Conservation (phyloP, 179 eudicot species). For the Silene coronaria region DNA sequence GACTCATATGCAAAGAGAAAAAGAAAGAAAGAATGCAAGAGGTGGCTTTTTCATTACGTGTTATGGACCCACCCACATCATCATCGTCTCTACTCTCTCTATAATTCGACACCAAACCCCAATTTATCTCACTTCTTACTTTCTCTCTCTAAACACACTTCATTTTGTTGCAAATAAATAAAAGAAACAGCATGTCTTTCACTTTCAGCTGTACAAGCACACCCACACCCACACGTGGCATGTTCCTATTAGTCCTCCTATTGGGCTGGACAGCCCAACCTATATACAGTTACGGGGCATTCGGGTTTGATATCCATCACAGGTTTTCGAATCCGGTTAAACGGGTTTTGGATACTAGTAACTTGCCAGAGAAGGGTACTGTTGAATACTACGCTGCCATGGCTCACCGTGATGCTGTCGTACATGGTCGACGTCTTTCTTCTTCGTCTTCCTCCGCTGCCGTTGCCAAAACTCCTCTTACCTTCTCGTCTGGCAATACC, state of each 20-base stretch:
- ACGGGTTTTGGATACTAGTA: slow-evolving; percentile 35
- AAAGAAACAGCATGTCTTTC: not conserved
- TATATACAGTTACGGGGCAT: slow-evolving; percentile 33
- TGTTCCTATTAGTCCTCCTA: slow-evolving; percentile 16
- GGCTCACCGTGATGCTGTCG: slow-evolving; percentile 56
- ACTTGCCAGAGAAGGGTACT: slow-evolving; percentile 57
- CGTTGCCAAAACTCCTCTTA: slow-evolving; percentile 24
- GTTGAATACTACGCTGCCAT: slow-evolving; percentile 58
- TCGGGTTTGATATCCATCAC: slow-evolving; percentile 68
- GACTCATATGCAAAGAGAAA: too few relatives aligned
- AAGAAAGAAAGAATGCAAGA: too few relatives aligned
- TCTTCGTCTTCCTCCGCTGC: slow-evolving; percentile 1
- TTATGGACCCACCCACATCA: too few relatives aligned
- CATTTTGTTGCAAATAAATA: not conserved
- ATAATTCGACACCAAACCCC: not conserved
- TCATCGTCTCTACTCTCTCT: too few relatives aligned
- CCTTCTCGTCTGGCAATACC: slow-evolving; percentile 50
- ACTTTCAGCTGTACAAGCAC: not conserved
- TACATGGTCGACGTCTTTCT: slow-evolving; percentile 50
- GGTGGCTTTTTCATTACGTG: too few relatives aligned
- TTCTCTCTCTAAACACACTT: not conserved
- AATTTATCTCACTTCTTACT: too few relatives aligned
- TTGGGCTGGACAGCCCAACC: slow-evolving; percentile 17
- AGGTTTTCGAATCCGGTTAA: slow-evolving; percentile 68
- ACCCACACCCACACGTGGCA: slow-evolving; percentile 18